Evolutionary conservation across 257 asterid genomes (phyloP).

Genomic region (Nicotiana otophora): DNA sequence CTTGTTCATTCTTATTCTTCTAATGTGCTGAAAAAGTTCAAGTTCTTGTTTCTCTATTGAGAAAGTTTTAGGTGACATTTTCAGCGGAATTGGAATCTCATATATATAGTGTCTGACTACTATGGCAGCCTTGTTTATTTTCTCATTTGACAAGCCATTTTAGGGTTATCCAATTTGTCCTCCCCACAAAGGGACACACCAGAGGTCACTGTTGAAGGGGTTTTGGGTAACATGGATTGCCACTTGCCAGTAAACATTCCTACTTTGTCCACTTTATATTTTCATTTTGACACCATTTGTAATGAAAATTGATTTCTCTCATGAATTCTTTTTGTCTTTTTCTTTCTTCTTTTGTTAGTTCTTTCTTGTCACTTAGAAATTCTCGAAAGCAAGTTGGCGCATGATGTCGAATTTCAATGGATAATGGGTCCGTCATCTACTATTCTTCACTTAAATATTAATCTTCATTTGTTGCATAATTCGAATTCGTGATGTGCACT

Average conservation of each 20-base stretch:
- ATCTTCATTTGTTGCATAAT: not conserved
- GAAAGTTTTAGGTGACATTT: not conserved
- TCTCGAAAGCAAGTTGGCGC: not conserved
- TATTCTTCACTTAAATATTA: not conserved
- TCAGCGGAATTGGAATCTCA: not conserved
- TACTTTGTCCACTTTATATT: not conserved
- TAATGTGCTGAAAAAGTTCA: not conserved
- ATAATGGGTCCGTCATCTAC: not conserved
- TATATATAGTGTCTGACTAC: slow-evolving; percentile 8
- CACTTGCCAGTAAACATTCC: not conserved
- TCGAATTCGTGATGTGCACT: not conserved
- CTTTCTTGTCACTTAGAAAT: not conserved
- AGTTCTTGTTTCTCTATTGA: not conserved
- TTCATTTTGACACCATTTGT: not conserved
- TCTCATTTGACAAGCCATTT: slow-evolving; percentile 11
- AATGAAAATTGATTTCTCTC: not conserved
- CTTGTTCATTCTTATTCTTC: slow-evolving; percentile 23
- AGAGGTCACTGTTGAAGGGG: slow-evolving; percentile 13
- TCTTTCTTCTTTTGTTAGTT: not conserved
- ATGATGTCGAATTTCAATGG: not conserved
- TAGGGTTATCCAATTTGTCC: slow-evolving; percentile 24
- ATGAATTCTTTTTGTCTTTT: not conserved
- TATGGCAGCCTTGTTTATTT: slow-evolving; percentile 1
- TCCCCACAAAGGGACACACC: slow-evolving; percentile 25
- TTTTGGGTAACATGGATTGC: slow-evolving; percentile 1